phyloP scores from a whole-genome alignment of 2,329 filamentous ascomycete species.

The Colletotrichum lupini region DNA sequence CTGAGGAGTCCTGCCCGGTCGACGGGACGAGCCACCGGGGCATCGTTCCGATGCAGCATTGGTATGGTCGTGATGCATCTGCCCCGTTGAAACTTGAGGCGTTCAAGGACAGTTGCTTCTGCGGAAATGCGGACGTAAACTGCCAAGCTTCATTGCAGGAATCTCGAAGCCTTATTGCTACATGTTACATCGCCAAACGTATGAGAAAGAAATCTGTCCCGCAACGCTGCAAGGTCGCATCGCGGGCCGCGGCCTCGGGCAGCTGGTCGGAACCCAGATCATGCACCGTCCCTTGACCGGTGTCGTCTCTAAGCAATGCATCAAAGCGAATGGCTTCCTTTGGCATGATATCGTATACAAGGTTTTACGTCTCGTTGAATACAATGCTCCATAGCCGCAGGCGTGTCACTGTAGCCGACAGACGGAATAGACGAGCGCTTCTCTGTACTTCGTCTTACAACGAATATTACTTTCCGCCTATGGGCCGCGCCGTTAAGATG shows the following conservation, averaged over 20 bases:
- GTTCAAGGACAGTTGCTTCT: not conserved
- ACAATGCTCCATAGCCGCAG: not conserved
- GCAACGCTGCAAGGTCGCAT: constrained; percentile 20
- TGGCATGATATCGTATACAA: not conserved
- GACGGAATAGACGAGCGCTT: not conserved
- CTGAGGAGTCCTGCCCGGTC: not conserved
- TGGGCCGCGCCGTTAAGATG: not conserved
- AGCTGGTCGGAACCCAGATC: constrained; percentile 1
- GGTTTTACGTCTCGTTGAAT: not conserved
- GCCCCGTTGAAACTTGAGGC: not conserved
- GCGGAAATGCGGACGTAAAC: constrained; percentile 5
- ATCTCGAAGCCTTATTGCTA: not conserved
- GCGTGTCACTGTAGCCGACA: not conserved
- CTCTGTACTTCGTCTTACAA: not conserved
- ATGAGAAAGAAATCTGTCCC: not conserved
- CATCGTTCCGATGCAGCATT: not conserved
- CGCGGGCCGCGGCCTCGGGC: constrained; percentile 3
- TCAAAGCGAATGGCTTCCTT: not conserved
- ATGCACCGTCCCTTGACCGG: not conserved
- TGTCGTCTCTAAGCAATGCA: not conserved
- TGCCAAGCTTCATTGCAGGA: not conserved
- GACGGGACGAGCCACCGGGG: not conserved
- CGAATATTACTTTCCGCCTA: not conserved
- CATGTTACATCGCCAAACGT: not conserved
- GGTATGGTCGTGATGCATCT: not conserved